Percentiles rank a stretch among this genome's conserved stretches.
phyloP scores from a whole-genome alignment of 495 filamentous ascomycete species.

The Podospora appendiculata region DNA sequence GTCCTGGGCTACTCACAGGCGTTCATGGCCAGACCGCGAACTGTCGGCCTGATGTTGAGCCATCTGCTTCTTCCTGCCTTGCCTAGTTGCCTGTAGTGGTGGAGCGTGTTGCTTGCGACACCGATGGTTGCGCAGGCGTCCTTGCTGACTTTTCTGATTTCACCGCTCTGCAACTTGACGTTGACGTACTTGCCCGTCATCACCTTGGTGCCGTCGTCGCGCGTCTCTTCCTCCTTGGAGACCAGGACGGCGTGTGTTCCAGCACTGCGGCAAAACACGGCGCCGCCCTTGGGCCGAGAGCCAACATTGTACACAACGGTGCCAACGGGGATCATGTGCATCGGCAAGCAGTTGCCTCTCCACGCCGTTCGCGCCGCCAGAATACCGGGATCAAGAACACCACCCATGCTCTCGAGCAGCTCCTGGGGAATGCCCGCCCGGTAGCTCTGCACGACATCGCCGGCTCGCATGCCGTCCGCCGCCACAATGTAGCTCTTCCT shows the following conservation, averaged over 20 bases:
- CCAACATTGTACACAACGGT: conserved; percentile 88
- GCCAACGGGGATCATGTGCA: conserved; percentile 90
- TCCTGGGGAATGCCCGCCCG: conserved; percentile 78
- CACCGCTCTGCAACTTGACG: conserved; percentile 82
- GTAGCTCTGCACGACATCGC: conserved; percentile 87
- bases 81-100: conserved; percentile 81
- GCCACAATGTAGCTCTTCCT: conserved; percentile 84
- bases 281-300: conserved; percentile 60
- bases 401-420: conserved; percentile 83
- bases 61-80: conserved; percentile 90
- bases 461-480: conserved; percentile 84
- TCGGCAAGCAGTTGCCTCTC: conserved; percentile 88
- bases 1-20: conserved; percentile 47
- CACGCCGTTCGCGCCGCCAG: conserved; percentile 88
- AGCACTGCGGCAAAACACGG: conserved; percentile 87
- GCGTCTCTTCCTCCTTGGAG: conserved; percentile 68
- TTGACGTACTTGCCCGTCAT: conserved; percentile 61
- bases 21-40: conserved; percentile 97
- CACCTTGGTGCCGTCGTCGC: conserved; percentile 44
- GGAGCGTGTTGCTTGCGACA: conserved; percentile 84
- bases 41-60: conserved; percentile 88
- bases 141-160: conserved; percentile 77
- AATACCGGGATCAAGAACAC: conserved; percentile 85
- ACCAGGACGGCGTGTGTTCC: conserved; percentile 85
- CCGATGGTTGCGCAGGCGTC: conserved; percentile 93